Evolutionary conservation across 2,329 filamentous ascomycete genomes (phyloP), one percentile per base, ranked within the genome.

Genomic region (Botrytis medusae): DNA sequence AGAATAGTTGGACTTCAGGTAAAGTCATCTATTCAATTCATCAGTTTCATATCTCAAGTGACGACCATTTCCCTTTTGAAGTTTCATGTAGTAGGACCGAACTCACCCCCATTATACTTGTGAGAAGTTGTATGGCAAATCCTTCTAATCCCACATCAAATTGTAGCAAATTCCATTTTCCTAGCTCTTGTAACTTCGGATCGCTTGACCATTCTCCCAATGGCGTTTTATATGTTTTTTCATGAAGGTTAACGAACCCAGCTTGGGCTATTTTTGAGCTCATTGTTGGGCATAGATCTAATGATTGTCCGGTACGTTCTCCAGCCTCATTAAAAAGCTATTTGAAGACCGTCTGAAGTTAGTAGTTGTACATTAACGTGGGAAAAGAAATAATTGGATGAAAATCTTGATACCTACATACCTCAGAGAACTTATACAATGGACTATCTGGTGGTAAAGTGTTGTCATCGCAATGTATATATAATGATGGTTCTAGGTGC

Each of bases 401-500:
- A 48, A 57, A 7, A 64, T 72, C 32, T 32, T 16, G 25, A 22
- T 32, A 69, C 73, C 42, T 71, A 69, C 73, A 42, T 71, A 79
- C 77, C 7, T 80, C 77, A 22, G 83, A 79, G 81, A 86, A 87
- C 14, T 75, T 78, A 29, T 79, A 77, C 10, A 87, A 75, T 0
- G 84, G 79, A 25, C 81, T 82, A 34, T 85, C 79, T 0, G 77
- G 78, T 7, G 79, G 68, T 67, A 88, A 80, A 9, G 83, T 86
- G 34, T 77, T 83, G 74, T 88, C 86, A 74, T 88, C 87, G 73
- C 82, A 85, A 42, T 72, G 75, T 29, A 79, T 48, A n/a, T 74
- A 46, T 32, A 79, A 72, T 25, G 77, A 75, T n/a, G 76, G 73
- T 72, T 81, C 80, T 40, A 79, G 68, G 34, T 81, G 75, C 67